Evolutionary conservation across 2,329 filamentous ascomycete species (phyloP), one percentile per base, ranked within the genome.

Genomic region (Hyphodiscus sp.): DNA sequence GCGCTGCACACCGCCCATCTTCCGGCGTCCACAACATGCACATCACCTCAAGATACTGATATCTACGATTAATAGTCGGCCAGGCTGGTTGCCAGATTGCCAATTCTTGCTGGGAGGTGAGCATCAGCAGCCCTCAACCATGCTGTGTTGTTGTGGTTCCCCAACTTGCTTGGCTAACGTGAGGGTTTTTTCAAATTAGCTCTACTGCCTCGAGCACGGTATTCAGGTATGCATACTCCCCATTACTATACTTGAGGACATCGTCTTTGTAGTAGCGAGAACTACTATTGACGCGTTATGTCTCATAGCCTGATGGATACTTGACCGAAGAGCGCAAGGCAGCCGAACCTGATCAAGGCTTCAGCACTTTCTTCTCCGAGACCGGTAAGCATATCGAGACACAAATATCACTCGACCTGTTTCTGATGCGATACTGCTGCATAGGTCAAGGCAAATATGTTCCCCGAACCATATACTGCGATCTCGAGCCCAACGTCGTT

Each of bases 341-440:
- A 67, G 85, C 85, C 71, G 88, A 95, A 62, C 88, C 91, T 61
- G 94, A 97, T 74, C 89, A 96, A 71, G 94, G 94, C 64, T 99
- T 99, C 85, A 96, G 91, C 82, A 99, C 94, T 69, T 99, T 99
- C 84, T 99, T 99, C 83, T 96, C 92, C 66, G 94, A 99, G 83
- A 97, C 94, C 70, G 92, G 94, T 97, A 89, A 65, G 78, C 64
- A 52, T 55, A 58, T 53, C 49, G 53, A 56, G 51, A 61, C 47
- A 51, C 10, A 42, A 23, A 16, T 41, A 26, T 8, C 29, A 10
- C 47, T 62, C 23, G 45, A 44, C 23, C 19, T 62, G 69, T 55
- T 68, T 58, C 60, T 68, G 51, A 67, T 58, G 59, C 54, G 61
- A 51, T 53, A 20, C 54, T 19, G 42, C 30, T 57, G 38, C 61